A percentile compares a stretch with the other conserved stretches of the same genome.
These are phyloP conservation scores for Aspergillus aculeatus DNA, from an alignment of 2,329 filamentous ascomycete genomes.

Conservation along the genomic window DNA sequence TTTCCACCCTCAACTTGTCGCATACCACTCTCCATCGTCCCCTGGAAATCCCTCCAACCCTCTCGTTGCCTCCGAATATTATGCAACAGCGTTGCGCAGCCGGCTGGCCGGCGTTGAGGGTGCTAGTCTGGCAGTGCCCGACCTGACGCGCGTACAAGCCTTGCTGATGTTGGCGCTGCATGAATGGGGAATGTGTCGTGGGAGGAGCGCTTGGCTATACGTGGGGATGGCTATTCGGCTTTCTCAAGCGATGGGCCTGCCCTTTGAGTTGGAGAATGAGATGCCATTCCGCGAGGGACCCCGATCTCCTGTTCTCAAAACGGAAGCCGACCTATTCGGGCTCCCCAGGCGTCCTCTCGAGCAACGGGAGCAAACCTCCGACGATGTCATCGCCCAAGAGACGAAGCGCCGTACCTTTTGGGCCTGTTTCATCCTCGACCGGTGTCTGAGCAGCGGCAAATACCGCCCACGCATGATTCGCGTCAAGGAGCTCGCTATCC, in stretches of 20 bases:
- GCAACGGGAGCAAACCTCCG: constrained; percentile 39
- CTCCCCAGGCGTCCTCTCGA: constrained; percentile 30
- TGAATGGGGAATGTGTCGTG: constrained; percentile 58
- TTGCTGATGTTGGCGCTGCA: constrained; percentile 57
- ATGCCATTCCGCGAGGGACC: constrained; percentile 46
- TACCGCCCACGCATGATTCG: constrained; percentile 55
- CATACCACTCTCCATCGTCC: constrained; percentile 49
- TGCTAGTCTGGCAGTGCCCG: constrained; percentile 41
- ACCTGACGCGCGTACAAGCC: constrained; percentile 54
- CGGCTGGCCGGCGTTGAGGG: constrained; percentile 47
- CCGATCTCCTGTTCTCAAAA: constrained; percentile 36
- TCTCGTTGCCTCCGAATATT: constrained; percentile 53
- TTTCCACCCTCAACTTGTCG: constrained; percentile 52
- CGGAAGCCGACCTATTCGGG: constrained; percentile 41
- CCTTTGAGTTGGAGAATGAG: constrained; percentile 49
- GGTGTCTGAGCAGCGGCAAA: constrained; percentile 55
- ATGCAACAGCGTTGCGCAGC: constrained; percentile 53
- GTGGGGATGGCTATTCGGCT: constrained; percentile 48
- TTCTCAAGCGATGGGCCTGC: constrained; percentile 47
- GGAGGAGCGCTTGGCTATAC: constrained; percentile 53
- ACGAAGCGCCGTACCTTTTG: constrained; percentile 57
- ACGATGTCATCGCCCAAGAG: constrained; percentile 55
- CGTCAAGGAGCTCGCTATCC: constrained; percentile 52
- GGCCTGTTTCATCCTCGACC: constrained; percentile 59
- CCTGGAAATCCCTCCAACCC: constrained; percentile 48